phyloP scores from a whole-genome alignment of 768 basidiomycete species.

The Boletus sensibilis region DNA sequence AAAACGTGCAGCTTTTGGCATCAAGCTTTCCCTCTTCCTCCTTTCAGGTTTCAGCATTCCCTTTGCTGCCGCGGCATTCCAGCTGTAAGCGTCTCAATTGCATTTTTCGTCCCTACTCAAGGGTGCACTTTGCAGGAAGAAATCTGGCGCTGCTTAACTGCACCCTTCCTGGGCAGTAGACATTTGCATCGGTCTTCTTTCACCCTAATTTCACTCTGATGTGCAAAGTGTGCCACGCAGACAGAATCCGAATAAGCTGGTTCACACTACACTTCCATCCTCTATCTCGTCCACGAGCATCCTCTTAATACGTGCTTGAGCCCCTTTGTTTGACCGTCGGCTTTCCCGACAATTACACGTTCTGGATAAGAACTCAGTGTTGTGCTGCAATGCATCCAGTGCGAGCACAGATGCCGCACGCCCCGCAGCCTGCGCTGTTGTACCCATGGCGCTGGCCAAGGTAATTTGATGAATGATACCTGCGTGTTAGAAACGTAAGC shows the following conservation, averaged over 20 bases:
- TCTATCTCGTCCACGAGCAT: slow-evolving; percentile 29
- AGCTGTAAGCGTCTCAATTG: slow-evolving; percentile 51
- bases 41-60: slow-evolving; percentile 63
- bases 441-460: slow-evolving; percentile 57
- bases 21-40: slow-evolving; percentile 40
- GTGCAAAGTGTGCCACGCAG: slow-evolving; percentile 6
- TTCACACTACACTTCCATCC: slow-evolving; percentile 17
- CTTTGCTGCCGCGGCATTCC: slow-evolving; percentile 57
- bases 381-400: slow-evolving; percentile 64
- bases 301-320: slow-evolving; percentile 37
- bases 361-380: slow-evolving; percentile 58
- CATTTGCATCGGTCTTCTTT: background rate
- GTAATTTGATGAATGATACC: slow-evolving; percentile 68
- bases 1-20: slow-evolving; percentile 46
- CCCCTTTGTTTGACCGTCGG: slow-evolving; percentile 35
- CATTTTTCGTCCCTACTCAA: background rate
- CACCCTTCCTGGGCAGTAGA: slow-evolving; percentile 11
- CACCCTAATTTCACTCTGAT: background rate
- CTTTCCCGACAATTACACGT: slow-evolving; percentile 64
- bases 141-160: slow-evolving; percentile 28
- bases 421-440: slow-evolving; percentile 51
- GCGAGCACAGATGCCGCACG: slow-evolving; percentile 63
- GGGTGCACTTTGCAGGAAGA: slow-evolving; percentile 39
- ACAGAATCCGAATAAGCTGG: background rate
- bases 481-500: slow-evolving; percentile 32